Evolutionary conservation across 306 rosid species (phyloP).

Genomic region (Quercus bicolor): DNA sequence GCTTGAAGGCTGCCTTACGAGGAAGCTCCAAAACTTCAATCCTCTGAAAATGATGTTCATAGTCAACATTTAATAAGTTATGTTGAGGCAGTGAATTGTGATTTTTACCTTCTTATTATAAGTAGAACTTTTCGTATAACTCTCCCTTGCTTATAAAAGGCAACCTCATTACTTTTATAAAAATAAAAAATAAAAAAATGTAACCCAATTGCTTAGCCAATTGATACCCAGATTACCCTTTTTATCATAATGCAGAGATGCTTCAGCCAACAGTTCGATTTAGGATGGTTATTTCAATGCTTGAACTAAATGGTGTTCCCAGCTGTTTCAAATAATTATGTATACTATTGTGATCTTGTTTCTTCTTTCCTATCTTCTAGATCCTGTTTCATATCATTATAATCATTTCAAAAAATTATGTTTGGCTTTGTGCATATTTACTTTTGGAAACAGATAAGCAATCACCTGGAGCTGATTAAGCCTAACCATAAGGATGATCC

Average conservation of each 20-base stretch:
- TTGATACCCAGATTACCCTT: neutral
- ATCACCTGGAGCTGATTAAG: constrained; percentile 90
- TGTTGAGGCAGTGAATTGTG: neutral
- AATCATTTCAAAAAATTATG: neutral
- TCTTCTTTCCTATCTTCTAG: neutral
- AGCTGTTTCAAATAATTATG: neutral
- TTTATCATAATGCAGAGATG: neutral
- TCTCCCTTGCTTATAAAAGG: neutral
- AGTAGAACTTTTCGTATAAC: neutral
- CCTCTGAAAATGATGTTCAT: neutral
- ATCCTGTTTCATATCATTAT: neutral
- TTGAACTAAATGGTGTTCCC: neutral
- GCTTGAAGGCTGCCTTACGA: neutral
- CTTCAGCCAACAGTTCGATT: neutral
- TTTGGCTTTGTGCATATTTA: constrained; percentile 9
- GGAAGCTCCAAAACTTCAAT: neutral
- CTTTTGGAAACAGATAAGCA: constrained; percentile 60
- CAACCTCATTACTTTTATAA: too few species aligned
- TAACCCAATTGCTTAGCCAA: neutral
- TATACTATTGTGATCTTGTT: neutral
- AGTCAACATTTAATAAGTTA: neutral
- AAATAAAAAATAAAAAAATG: too few species aligned
- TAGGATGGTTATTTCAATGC: neutral
- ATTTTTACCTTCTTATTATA: neutral
- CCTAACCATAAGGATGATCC: constrained; percentile 82